Percentiles rank a stretch among this genome's conserved stretches.
phyloP scores from a whole-genome alignment of 2,329 filamentous ascomycete genomes.

The Achaetomium macrosporum region DNA sequence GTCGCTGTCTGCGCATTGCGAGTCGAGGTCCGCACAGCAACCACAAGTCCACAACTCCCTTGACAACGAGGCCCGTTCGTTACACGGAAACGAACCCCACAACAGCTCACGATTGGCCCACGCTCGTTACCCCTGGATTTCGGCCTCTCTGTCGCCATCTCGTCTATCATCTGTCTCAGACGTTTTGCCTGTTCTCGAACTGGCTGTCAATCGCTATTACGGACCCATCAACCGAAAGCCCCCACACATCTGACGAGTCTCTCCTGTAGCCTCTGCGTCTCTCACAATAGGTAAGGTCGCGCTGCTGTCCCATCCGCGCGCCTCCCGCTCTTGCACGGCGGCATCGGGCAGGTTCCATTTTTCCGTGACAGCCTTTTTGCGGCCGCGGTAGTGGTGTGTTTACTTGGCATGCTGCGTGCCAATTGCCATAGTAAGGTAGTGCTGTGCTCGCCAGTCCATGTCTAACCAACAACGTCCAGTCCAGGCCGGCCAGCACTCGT shows the following conservation, averaged over 20 bases:
- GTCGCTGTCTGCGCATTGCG: background rate
- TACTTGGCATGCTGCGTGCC: constrained; percentile 15
- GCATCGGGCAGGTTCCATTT: constrained; percentile 24
- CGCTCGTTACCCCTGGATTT: constrained; percentile 12
- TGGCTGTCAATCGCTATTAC: constrained; percentile 4
- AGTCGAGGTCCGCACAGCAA: too few species aligned
- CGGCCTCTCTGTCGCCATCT: constrained; percentile 1
- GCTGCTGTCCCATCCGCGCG: constrained; percentile 5
- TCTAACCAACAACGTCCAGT: constrained; percentile 7
- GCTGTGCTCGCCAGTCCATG: constrained; percentile 1
- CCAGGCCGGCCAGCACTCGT: background rate
- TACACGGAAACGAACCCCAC: constrained; percentile 8
- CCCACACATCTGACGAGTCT: background rate
- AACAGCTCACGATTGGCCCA: constrained; percentile 8
- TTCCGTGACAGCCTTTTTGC: constrained; percentile 22
- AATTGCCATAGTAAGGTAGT: constrained; percentile 5
- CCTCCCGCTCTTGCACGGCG: constrained; percentile 9
- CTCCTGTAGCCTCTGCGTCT: background rate
- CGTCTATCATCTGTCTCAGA: constrained; percentile 8
- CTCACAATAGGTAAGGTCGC: background rate
- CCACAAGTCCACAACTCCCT: background rate
- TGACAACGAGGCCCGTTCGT: constrained; percentile 2
- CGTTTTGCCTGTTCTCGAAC: constrained; percentile 4
- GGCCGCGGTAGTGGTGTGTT: constrained; percentile 18
- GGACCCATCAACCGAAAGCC: background rate